Evolutionary conservation across 805 yeast genomes (phyloP).

Genomic region (Candida sakaeoensis): DNA sequence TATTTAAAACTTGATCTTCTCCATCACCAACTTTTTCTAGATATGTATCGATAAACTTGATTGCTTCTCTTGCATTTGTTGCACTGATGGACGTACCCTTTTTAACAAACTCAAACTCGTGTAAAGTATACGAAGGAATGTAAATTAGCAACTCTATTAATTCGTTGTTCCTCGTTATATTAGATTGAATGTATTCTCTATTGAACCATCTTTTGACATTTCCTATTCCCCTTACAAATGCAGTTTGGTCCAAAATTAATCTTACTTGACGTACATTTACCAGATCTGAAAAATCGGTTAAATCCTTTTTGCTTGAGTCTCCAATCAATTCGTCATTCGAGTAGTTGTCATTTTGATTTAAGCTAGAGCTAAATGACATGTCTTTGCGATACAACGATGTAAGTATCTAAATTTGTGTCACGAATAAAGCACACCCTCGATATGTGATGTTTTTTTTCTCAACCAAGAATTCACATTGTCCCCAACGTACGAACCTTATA

Average conservation of each 20-base stretch:
- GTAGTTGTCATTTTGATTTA: conserved; percentile 2
- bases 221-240: conserved; percentile 66
- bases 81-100: conserved; percentile 54
- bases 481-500: too few species aligned
- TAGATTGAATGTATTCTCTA: conserved; percentile 28
- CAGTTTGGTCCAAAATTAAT: conserved; percentile 63
- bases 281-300: background rate
- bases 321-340: conserved; percentile 5
- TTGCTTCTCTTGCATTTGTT: conserved; percentile 62
- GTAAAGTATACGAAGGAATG: conserved; percentile 56
- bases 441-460: too few species aligned
- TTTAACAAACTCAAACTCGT: conserved; percentile 56
- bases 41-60: conserved; percentile 53
- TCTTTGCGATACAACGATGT: conserved; percentile 1
- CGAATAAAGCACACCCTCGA: background rate
- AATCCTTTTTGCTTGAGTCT: background rate
- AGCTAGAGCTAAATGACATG: conserved; percentile 6
- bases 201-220: conserved; percentile 62
- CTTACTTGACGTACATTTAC: conserved; percentile 10
- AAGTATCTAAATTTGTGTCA: background rate
- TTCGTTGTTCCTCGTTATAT: conserved; percentile 18
- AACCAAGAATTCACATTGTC: too few species aligned
- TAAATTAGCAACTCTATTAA: conserved; percentile 32
- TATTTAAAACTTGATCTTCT: conserved; percentile 7
- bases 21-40: conserved; percentile 17